Percentiles rank a stretch among this genome's conserved stretches.
phyloP scores from a whole-genome alignment of 345 rosid species.

The Trapa bicornis region DNA sequence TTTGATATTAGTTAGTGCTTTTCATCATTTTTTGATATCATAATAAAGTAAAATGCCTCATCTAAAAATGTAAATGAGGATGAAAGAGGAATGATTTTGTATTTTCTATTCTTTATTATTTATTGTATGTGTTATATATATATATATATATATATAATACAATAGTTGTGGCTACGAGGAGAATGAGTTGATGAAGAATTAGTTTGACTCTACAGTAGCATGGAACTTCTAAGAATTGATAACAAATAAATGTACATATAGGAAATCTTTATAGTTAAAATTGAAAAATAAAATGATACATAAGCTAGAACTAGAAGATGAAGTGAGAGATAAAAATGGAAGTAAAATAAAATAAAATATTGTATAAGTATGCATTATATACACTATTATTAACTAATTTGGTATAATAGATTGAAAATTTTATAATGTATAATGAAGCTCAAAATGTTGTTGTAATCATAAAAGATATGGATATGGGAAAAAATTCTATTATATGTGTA shows the following conservation, averaged over 20 bases:
- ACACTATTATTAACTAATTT: not conserved
- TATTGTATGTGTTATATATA: not conserved
- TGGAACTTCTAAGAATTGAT: not conserved
- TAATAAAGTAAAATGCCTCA: constrained; percentile 62
- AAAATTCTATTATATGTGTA: constrained; percentile 62
- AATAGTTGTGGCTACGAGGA: not conserved
- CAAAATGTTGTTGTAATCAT: constrained; percentile 51
- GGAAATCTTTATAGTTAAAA: constrained; percentile 33
- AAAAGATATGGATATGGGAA: constrained; percentile 42
- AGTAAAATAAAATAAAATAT: not conserved
- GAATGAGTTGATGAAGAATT: not conserved
- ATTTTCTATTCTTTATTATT: not conserved
- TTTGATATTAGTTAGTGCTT: no score
- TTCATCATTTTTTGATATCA: constrained; percentile 11
- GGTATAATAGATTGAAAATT: constrained; percentile 55
- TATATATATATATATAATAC: not conserved
- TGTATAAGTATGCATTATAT: not conserved
- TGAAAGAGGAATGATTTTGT: constrained; percentile 47
- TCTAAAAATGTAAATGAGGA: constrained; percentile 50
- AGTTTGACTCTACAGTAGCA: no score
- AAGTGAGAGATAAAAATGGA: constrained; percentile 26
- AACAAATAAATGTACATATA: not conserved
- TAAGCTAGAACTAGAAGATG: constrained; percentile 82
- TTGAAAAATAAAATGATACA: constrained; percentile 45
- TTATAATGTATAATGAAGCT: constrained; percentile 57